Base-by-base conservation (phyloP, 1,139 yeast genomes). In the Meyerozyma athensensis region DNA sequence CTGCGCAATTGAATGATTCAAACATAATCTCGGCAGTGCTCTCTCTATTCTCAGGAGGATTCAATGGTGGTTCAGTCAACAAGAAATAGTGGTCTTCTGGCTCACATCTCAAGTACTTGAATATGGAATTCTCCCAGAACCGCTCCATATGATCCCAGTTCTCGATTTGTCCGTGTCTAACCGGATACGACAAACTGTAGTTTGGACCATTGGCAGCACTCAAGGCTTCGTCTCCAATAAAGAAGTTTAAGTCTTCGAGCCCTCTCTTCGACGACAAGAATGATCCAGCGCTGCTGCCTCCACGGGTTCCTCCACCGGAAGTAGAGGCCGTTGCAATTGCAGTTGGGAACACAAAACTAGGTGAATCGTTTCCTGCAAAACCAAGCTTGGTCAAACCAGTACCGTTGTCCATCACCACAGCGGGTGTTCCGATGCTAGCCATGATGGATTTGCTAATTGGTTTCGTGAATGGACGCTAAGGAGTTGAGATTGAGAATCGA, bases 71-170 rank as follows among this genome's bases (percentile, higher is more conserved):
- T 65, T 92, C 99, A 37, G 99, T 92, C 50, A 92, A 68, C 44
- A 92, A 71, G 62, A 92, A 92, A 61, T 87, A 87, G 56, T 92
- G 99, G 63, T 92, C 99, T 61, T 92, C 99, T 6, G 99, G 99
- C 63, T 92, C 98, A 59, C 97, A 89, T 62, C 97, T 79, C 53
- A 92, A 74, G 60, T 92, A 92, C 65, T 92, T 90, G 71, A 92
- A 92, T 54, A 92, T 90, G 33, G 96, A 86, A 55, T 86, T 86
- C 59, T 92, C 97, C 99, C 99, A 92, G 63, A 89, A 90, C 58
- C 98, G 75, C 63, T 92, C 99, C 99, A 92, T 92, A 59, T 92
- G 97, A 65, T 94, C 98, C 99, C 99, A 92, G 59, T 92, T 89
- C 61, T 92, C 98, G 47, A 92, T 83, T 66, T 92, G 98, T 17